A percentile compares a stretch with the other conserved stretches of the same genome.
These are phyloP conservation scores for Calonectria hongkongensis DNA, from an alignment of 2,329 filamentous ascomycete genomes.

Conservation along the genomic window DNA sequence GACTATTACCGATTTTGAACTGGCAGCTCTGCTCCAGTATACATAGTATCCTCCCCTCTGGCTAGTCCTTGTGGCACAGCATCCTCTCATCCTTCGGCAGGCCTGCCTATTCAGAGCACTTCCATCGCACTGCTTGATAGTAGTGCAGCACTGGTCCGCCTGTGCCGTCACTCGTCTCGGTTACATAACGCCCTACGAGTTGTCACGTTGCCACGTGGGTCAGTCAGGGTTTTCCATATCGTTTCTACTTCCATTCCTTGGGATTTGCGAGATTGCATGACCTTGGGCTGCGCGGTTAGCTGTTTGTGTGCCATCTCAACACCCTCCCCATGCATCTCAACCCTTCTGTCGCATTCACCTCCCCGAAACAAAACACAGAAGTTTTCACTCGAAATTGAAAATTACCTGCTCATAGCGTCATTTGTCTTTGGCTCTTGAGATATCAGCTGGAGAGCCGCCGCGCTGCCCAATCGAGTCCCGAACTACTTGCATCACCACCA, in stretches of 20 bases:
- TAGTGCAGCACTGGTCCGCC: slow-evolving; percentile 21
- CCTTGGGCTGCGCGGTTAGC: slow-evolving; percentile 26
- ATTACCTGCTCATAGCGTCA: slow-evolving; percentile 12
- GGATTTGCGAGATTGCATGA: slow-evolving; percentile 37
- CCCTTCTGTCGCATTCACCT: slow-evolving; percentile 10
- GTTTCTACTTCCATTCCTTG: slow-evolving; percentile 23
- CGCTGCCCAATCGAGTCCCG: neutral
- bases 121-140: slow-evolving; percentile 21
- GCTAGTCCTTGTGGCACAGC: slow-evolving; percentile 19
- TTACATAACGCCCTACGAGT: slow-evolving; percentile 41
- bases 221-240: slow-evolving; percentile 33
- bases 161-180: slow-evolving; percentile 38
- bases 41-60: slow-evolving; percentile 18
- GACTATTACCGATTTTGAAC: neutral
- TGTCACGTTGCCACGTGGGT: slow-evolving; percentile 43
- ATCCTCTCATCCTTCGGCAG: slow-evolving; percentile 15
- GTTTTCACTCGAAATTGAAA: slow-evolving; percentile 4
- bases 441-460: neutral
- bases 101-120: slow-evolving; percentile 30
- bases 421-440: slow-evolving; percentile 5
- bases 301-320: slow-evolving; percentile 30
- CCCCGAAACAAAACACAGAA: slow-evolving; percentile 32
- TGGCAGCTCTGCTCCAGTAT: neutral
- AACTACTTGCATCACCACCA: slow-evolving; percentile 3
- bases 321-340: slow-evolving; percentile 14